phyloP scores from a whole-genome alignment of 371 early-diverging fungal species.

The Rhizomucor miehei region DNA sequence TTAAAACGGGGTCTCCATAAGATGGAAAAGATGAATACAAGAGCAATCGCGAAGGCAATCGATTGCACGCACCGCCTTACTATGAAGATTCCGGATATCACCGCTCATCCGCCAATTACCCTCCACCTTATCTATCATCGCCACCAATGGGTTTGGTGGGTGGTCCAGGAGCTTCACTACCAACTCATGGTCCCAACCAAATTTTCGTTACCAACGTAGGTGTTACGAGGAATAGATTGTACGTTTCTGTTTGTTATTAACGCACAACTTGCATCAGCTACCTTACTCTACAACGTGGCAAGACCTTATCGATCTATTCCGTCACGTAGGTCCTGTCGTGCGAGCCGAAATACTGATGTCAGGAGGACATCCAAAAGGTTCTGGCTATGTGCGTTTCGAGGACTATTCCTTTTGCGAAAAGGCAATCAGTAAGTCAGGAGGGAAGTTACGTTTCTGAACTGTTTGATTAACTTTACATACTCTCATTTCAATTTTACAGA shows the following conservation, averaged over 20 bases:
- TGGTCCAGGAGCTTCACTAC: constrained; percentile 40
- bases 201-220: constrained; percentile 61
- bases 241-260: too few species aligned
- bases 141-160: constrained; percentile 30
- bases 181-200: constrained; percentile 46
- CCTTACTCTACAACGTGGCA: constrained; percentile 66
- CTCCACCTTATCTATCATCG: constrained; percentile 15
- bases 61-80: constrained; percentile 8
- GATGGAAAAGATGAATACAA: not conserved
- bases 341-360: constrained; percentile 50
- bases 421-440: constrained; percentile 50
- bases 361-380: constrained; percentile 60
- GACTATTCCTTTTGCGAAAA: constrained; percentile 51
- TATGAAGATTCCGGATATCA: too few species aligned
- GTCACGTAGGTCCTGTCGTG: constrained; percentile 53
- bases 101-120: not conserved
- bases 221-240: not conserved
- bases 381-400: constrained; percentile 64
- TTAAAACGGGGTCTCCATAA: too few species aligned
- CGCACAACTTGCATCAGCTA: constrained; percentile 30
- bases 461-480: too few species aligned
- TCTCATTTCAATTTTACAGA: too few species aligned
- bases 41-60: constrained; percentile 2
- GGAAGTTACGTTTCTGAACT: too few species aligned
- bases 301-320: constrained; percentile 65